phyloP scores from a whole-genome alignment of 208 protist species.

The Leishmania braziliensis region DNA sequence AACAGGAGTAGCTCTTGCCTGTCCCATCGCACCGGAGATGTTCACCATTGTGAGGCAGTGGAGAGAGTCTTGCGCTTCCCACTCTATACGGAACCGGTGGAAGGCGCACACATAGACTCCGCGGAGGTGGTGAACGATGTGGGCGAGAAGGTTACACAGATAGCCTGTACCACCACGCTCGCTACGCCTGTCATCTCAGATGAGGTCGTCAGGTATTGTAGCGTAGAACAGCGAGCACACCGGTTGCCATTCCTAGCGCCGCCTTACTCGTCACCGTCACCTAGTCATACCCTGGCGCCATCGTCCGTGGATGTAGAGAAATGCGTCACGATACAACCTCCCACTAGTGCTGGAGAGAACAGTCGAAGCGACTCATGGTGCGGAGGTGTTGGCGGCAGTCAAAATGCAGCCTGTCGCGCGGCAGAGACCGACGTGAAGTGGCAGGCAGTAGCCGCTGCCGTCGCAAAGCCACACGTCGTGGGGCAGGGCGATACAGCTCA shows the following conservation, averaged over 20 bases:
- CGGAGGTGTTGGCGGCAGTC: neutral
- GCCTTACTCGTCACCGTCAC: neutral
- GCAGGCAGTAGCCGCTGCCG: neutral
- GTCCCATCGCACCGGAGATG: neutral
- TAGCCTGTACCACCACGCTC: neutral
- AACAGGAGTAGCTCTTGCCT: neutral
- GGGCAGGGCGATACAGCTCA: neutral
- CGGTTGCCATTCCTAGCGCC: neutral
- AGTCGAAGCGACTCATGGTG: neutral
- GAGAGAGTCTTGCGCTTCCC: slow-evolving; percentile 4
- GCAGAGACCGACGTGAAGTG: neutral
- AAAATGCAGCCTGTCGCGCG: neutral
- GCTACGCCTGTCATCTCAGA: neutral
- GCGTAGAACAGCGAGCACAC: neutral
- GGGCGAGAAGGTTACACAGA: neutral
- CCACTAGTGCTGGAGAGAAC: neutral
- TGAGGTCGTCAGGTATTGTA: neutral
- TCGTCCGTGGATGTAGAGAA: neutral
- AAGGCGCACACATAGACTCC: neutral
- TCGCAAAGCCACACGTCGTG: neutral
- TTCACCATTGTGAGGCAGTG: neutral
- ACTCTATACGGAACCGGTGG: neutral
- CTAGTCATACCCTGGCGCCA: neutral
- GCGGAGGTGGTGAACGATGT: neutral
- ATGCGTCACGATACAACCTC: neutral